A percentile compares a stretch with the other conserved stretches of the same genome.
Conservation (phyloP, 2,329 filamentous ascomycete genomes). For the Botrytis fabae region DNA sequence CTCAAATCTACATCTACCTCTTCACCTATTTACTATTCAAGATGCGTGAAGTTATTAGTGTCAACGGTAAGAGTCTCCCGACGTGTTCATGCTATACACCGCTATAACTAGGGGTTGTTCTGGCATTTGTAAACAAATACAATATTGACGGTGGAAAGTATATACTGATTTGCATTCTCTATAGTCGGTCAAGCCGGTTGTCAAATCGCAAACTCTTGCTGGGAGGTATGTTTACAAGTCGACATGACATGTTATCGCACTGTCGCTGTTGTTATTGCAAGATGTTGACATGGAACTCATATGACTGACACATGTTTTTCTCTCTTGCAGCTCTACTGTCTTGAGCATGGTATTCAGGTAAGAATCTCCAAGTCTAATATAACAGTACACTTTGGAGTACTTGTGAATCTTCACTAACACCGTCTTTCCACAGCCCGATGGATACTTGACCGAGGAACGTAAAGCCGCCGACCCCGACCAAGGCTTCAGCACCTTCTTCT, state of each 20-base stretch:
- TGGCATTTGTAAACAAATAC: slow-evolving; percentile 27
- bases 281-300: neutral
- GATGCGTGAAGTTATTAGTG: slow-evolving; percentile 99
- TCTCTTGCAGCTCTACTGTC: slow-evolving; percentile 84
- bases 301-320: slow-evolving; percentile 37
- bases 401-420: slow-evolving; percentile 40
- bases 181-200: slow-evolving; percentile 99
- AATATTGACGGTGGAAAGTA: slow-evolving; percentile 24
- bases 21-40: slow-evolving; percentile 44
- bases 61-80: slow-evolving; percentile 75
- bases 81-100: slow-evolving; percentile 42
- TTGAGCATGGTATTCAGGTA: slow-evolving; percentile 99
- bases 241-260: slow-evolving; percentile 32
- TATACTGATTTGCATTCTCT: slow-evolving; percentile 37
- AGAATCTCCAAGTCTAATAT: slow-evolving; percentile 41
- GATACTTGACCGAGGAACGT: slow-evolving; percentile 96
- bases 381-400: neutral
- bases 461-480: slow-evolving; percentile 91
- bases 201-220: slow-evolving; percentile 99
- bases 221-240: slow-evolving; percentile 78
- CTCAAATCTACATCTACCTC: slow-evolving; percentile 29
- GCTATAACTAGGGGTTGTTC: slow-evolving; percentile 41
- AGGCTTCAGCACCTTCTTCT: slow-evolving; percentile 99
- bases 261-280: slow-evolving; percentile 7
- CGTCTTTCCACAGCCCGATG: slow-evolving; percentile 72